These are phyloP conservation scores for Monosporozyma solicola DNA, from an alignment of 805 yeast species.

Conservation along the genomic window DNA sequence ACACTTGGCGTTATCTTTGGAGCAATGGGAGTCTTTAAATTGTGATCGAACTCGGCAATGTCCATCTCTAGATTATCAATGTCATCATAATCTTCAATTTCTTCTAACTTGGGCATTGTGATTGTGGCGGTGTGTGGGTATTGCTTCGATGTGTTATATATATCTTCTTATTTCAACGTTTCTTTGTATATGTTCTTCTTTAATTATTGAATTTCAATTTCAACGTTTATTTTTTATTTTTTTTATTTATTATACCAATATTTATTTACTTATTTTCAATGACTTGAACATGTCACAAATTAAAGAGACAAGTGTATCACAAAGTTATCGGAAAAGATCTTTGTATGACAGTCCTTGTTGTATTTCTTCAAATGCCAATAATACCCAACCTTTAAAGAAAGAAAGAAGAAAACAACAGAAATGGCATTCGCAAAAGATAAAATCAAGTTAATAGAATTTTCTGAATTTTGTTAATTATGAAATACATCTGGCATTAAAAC, in stretches of 20 bases:
- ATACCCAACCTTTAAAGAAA: no score
- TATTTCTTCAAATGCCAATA: not conserved
- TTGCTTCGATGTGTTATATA: not conserved
- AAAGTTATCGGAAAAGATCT: not conserved
- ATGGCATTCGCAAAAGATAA: no score
- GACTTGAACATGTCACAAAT: no score
- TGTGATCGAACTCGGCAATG: slow-evolving; percentile 80
- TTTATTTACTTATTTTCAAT: not conserved
- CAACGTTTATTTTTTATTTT: not conserved
- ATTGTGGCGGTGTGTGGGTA: not conserved
- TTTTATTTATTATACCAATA: not conserved
- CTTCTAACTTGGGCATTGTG: slow-evolving; percentile 61
- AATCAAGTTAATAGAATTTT: no score
- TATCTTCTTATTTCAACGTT: not conserved
- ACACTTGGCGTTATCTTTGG: slow-evolving; percentile 55
- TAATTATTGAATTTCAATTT: not conserved
- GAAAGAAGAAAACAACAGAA: no score
- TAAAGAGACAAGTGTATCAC: not conserved
- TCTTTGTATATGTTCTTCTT: not conserved
- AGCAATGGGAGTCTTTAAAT: slow-evolving; percentile 58
- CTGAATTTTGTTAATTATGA: no score
- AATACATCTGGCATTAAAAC: no score
- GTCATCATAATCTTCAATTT: slow-evolving; percentile 68
- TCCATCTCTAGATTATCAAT: slow-evolving; percentile 92
- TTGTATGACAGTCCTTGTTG: no score